phyloP scores from a whole-genome alignment of 495 filamentous ascomycete genomes.

The Penicillium nucicola region DNA sequence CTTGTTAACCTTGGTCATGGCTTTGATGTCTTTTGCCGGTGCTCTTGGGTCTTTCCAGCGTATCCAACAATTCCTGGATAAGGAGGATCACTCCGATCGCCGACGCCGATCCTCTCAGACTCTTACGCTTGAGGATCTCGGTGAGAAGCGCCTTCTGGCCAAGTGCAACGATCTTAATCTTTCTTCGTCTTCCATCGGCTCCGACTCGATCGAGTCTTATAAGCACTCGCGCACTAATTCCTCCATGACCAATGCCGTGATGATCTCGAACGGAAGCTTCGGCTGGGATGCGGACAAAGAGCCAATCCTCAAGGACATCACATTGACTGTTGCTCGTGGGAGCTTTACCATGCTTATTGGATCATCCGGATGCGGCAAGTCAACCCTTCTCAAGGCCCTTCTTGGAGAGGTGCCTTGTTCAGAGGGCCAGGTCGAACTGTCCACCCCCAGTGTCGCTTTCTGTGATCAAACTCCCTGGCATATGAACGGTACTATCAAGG shows the following conservation, averaged over 20 bases:
- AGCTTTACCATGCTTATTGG: conserved; percentile 54
- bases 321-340: conserved; percentile 35
- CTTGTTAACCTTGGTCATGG: conserved; percentile 53
- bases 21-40: conserved; percentile 49
- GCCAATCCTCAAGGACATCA: conserved; percentile 40
- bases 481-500: conserved; percentile 55
- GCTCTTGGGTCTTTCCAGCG: conserved; percentile 56
- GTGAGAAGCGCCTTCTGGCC: conserved; percentile 22
- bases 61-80: conserved; percentile 57
- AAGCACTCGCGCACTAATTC: conserved; percentile 17
- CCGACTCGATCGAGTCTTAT: conserved; percentile 23
- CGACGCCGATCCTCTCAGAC: conserved; percentile 19
- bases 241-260: conserved; percentile 23
- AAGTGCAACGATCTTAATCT: conserved; percentile 18
- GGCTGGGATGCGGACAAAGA: conserved; percentile 48
- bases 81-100: conserved; percentile 34
- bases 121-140: conserved; percentile 17
- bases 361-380: conserved; percentile 60
- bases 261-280: conserved; percentile 47
- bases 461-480: conserved; percentile 54
- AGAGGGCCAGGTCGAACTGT: conserved; percentile 39
- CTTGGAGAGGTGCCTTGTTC: conserved; percentile 51
- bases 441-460: conserved; percentile 42
- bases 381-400: conserved; percentile 54
- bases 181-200: conserved; percentile 18